phyloP scores from a whole-genome alignment of 208 protist species.

The Endotrypanum monterogeii region DNA sequence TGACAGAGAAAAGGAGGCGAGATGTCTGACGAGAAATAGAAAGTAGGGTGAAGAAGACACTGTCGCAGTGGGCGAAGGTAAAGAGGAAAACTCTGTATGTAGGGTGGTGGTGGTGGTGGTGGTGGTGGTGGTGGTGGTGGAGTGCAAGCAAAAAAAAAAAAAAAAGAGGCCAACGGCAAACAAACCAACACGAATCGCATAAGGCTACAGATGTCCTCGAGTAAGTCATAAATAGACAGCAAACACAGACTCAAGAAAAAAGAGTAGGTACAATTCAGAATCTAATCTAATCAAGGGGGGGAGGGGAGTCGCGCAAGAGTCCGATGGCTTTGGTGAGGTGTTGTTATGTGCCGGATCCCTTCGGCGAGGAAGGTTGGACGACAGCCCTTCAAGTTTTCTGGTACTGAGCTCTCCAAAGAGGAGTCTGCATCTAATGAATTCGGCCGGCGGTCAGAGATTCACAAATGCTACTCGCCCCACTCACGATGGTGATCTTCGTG shows the following conservation, averaged over 20 bases:
- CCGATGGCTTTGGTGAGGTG: background rate
- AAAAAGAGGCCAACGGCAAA: no score
- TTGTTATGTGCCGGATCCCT: background rate
- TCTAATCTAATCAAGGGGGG: background rate
- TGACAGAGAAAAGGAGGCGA: background rate
- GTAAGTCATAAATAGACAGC: background rate
- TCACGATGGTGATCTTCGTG: background rate
- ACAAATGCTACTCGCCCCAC: background rate
- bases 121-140: no score
- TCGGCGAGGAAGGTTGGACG: background rate
- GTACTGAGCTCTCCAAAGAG: background rate
- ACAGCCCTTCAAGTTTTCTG: background rate
- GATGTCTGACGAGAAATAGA: background rate
- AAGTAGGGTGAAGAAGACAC: background rate
- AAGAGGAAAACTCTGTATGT: no score
- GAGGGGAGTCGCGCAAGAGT: background rate
- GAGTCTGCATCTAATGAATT: background rate
- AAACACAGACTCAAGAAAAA: background rate
- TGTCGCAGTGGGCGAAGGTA: no score
- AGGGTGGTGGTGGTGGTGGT: no score
- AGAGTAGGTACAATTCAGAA: background rate
- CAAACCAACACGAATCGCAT: no score
- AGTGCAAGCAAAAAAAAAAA: background rate
- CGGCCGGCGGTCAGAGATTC: background rate
- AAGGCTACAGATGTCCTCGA: background rate